These are phyloP conservation scores for Saccharomyces hybrid DNA, from an alignment of 1,139 yeast species.

Conservation along the genomic window DNA sequence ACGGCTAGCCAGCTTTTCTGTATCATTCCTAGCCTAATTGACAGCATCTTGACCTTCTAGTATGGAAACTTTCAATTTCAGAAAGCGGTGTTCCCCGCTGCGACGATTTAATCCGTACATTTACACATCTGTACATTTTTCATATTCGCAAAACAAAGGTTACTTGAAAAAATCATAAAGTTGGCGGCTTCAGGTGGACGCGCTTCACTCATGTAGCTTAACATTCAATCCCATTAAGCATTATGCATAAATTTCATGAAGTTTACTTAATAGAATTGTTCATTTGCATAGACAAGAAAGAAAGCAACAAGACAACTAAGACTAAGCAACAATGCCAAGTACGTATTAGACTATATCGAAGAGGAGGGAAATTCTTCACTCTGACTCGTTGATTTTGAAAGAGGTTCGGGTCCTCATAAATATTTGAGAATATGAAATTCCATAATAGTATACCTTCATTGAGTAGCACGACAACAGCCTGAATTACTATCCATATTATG, in stretches of 20 bases:
- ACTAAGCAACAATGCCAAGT: constrained; percentile 19
- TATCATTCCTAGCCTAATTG: too few relatives aligned
- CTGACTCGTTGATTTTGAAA: constrained; percentile 64
- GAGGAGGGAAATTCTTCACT: constrained; percentile 6
- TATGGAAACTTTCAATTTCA: too few relatives aligned
- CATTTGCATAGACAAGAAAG: not conserved
- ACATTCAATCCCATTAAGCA: not conserved
- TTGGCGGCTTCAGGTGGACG: not conserved
- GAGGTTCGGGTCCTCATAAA: constrained; percentile 18
- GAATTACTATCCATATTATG: not conserved
- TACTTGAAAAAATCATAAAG: not conserved
- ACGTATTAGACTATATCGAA: constrained; percentile 12
- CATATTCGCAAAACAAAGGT: not conserved
- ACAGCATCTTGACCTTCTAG: not conserved
- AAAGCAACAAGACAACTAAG: constrained; percentile 4
- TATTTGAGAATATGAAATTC: not conserved
- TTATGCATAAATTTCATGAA: not conserved
- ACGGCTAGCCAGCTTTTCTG: not conserved
- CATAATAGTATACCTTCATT: not conserved
- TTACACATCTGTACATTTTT: not conserved
- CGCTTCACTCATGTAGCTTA: not conserved
- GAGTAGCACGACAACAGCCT: not conserved
- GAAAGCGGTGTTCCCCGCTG: not conserved
- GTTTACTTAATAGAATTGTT: not conserved
- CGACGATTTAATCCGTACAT: not conserved